These are phyloP conservation scores for Pythium phragmitis DNA, from an alignment of 352 stramenopile genomes.

Conservation along the genomic window DNA sequence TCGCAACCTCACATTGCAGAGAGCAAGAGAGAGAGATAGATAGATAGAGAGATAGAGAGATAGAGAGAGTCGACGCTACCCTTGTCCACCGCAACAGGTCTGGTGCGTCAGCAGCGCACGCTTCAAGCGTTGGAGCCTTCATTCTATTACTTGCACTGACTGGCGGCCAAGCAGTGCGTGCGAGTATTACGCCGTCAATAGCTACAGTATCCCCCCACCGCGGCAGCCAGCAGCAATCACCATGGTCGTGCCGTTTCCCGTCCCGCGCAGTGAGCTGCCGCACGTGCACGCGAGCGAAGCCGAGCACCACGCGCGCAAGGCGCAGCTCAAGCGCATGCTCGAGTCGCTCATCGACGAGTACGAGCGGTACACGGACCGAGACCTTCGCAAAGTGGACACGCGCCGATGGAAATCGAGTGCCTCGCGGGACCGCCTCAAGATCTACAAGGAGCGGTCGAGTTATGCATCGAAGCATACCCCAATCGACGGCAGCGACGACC, in stretches of 20 bases:
- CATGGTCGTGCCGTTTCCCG: constrained; percentile 33
- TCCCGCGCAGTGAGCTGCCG: constrained; percentile 49
- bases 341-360: constrained; percentile 47
- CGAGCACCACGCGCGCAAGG: constrained; percentile 37
- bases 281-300: constrained; percentile 36
- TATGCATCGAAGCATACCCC: neutral
- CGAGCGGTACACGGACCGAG: constrained; percentile 37
- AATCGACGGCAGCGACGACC: neutral
- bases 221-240: no score
- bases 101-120: no score
- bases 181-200: no score
- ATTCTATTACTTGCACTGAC: no score
- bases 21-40: no score
- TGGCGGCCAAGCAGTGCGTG: no score
- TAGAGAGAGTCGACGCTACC: no score
- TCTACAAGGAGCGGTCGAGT: constrained; percentile 42
- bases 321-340: constrained; percentile 46
- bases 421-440: constrained; percentile 44
- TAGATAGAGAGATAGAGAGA: no score
- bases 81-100: no score
- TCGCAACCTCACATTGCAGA: neutral
- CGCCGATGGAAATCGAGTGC: constrained; percentile 42
- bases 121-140: no score
- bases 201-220: no score
- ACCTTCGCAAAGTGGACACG: constrained; percentile 33